phyloP scores from a whole-genome alignment of 257 asterid species.

The Solanum clarkiae region DNA sequence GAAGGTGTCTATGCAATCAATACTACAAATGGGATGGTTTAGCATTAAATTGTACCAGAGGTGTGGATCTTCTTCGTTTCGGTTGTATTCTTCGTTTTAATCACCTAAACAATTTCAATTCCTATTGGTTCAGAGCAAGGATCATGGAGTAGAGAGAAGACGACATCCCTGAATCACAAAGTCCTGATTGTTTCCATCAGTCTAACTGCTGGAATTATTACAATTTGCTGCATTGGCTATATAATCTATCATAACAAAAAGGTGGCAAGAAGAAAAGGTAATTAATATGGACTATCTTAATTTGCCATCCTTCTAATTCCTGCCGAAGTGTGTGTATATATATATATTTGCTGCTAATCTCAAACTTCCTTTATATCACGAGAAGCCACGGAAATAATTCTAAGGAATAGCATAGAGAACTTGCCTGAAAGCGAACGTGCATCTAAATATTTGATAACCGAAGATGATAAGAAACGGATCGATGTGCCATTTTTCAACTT shows the following conservation, averaged over 20 bases:
- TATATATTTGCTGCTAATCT: neutral
- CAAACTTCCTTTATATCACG: neutral
- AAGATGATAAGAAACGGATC: neutral
- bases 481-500: neutral
- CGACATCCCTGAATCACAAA: neutral
- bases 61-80: neutral
- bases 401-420: neutral
- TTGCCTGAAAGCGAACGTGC: neutral
- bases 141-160: neutral
- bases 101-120: neutral
- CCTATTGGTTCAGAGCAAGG: neutral
- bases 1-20: slow-evolving; percentile 3
- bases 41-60: neutral
- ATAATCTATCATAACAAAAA: neutral
- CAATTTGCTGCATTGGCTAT: neutral
- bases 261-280: neutral
- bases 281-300: neutral
- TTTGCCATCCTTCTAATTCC: too few relatives aligned
- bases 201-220: neutral
- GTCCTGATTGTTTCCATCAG: neutral
- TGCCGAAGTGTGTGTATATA: neutral
- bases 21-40: neutral
- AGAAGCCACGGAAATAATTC: neutral
- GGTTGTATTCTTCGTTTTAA: neutral
- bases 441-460: neutral